Conservation (phyloP, 129 eudicot genomes). For the Centella asiatica region DNA sequence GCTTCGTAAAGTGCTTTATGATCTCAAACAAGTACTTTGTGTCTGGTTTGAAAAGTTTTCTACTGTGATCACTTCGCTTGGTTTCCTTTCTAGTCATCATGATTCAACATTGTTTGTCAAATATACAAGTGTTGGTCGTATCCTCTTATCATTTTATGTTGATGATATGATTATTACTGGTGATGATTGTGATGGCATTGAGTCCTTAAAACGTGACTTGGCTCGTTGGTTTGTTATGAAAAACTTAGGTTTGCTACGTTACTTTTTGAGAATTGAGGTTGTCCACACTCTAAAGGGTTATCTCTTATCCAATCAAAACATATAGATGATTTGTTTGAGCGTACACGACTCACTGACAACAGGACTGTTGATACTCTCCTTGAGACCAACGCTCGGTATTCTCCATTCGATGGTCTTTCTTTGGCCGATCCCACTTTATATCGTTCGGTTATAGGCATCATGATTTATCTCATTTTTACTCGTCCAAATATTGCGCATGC, state of each 20-base stretch:
- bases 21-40: background rate
- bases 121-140: background rate
- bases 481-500: background rate
- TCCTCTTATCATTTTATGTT: background rate
- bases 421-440: background rate
- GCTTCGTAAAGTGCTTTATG: background rate
- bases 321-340: too few species aligned
- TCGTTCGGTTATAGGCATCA: background rate
- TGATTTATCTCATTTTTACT: constrained; percentile 2
- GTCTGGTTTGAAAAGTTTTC: background rate
- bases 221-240: too few species aligned
- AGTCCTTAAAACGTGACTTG: too few species aligned
- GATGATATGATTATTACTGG: background rate
- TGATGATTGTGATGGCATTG: too few species aligned
- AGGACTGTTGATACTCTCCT: background rate
- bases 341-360: background rate
- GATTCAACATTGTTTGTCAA: background rate
- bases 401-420: background rate
- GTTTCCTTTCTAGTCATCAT: background rate
- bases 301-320: too few species aligned
- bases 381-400: background rate
- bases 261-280: too few species aligned
- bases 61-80: background rate
- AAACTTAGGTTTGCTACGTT: too few species aligned
- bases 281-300: too few species aligned